Percentiles rank a stretch among this genome's conserved stretches.
These are phyloP conservation scores for Penicillium cosmopolitanum DNA, from an alignment of 495 filamentous ascomycete species.

Conservation along the genomic window DNA sequence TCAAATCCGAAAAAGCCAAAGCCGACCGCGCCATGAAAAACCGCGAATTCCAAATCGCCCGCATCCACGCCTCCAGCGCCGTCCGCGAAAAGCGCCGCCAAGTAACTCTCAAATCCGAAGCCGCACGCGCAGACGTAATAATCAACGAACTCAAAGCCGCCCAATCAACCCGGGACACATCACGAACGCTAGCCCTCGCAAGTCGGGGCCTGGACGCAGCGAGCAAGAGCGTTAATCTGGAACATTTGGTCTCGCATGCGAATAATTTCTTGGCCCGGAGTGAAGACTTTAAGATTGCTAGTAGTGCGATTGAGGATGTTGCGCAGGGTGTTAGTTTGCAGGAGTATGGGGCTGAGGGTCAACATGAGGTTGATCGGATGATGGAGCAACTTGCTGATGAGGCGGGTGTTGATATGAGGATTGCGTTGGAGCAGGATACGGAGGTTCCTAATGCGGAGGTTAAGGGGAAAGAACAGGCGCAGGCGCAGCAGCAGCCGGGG, in stretches of 20 bases:
- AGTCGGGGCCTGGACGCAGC: conserved; percentile 50
- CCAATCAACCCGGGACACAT: conserved; percentile 52
- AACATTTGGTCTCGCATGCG: conserved; percentile 47
- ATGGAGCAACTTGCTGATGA: conserved; percentile 55
- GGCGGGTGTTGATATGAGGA: conserved; percentile 49
- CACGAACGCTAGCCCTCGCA: conserved; percentile 47
- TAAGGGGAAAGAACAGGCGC: conserved; percentile 36
- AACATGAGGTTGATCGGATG: conserved; percentile 49
- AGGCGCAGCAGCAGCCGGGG: conserved; percentile 18
- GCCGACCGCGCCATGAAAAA: conserved; percentile 55
- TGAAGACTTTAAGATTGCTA: conserved; percentile 54
- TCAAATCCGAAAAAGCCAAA: conserved; percentile 53
- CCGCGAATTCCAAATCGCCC: conserved; percentile 54
- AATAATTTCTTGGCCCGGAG: conserved; percentile 52
- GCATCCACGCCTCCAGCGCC: conserved; percentile 51
- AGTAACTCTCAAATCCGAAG: conserved; percentile 49
- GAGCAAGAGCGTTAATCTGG: conserved; percentile 49
- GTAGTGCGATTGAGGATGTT: conserved; percentile 50
- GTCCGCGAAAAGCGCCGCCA: conserved; percentile 53
- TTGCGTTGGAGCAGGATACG: conserved; percentile 42
- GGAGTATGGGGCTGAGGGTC: conserved; percentile 52
- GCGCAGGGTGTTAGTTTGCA: conserved; percentile 51
- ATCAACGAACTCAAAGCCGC: conserved; percentile 56
- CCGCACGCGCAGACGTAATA: conserved; percentile 52
- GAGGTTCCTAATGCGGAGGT: conserved; percentile 40